Conservation (phyloP, 2,329 filamentous ascomycete genomes). For the Cladosporium oxysporum region DNA sequence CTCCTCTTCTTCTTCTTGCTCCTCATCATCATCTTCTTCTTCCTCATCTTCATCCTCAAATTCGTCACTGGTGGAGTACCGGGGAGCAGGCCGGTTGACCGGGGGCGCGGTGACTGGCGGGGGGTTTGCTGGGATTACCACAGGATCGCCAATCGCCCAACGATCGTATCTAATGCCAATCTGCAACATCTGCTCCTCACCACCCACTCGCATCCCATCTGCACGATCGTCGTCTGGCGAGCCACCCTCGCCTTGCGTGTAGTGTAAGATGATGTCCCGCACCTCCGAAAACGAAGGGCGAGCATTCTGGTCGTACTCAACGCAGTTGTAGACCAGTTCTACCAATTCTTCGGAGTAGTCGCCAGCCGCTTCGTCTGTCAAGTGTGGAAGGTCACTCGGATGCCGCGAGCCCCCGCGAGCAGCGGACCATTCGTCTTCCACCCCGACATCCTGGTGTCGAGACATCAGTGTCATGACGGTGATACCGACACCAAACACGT, state of each 20-base stretch:
- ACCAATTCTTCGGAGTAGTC: conserved; percentile 17
- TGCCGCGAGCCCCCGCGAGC: neutral
- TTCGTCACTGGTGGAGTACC: neutral
- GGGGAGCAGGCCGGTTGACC: neutral
- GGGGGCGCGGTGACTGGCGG: too few relatives aligned
- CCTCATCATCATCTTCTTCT: neutral
- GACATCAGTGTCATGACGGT: conserved; percentile 21
- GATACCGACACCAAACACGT: conserved; percentile 25
- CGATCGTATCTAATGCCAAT: neutral
- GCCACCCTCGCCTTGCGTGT: neutral
- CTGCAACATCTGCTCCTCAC: neutral
- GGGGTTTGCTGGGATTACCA: neutral
- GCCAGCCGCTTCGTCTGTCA: neutral
- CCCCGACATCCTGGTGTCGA: neutral
- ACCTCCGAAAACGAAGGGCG: conserved; percentile 15
- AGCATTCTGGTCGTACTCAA: conserved; percentile 10
- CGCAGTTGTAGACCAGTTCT: conserved; percentile 14
- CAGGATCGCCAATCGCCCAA: neutral
- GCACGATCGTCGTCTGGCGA: neutral
- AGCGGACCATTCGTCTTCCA: neutral
- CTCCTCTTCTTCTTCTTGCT: neutral
- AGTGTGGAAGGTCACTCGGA: neutral
- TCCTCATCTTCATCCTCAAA: neutral
- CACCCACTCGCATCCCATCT: neutral
- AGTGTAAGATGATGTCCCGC: neutral